Evolutionary conservation across 2,329 filamentous ascomycete species (phyloP), one percentile per base, ranked within the genome.

Genomic region (Fusarium ambrosium): DNA sequence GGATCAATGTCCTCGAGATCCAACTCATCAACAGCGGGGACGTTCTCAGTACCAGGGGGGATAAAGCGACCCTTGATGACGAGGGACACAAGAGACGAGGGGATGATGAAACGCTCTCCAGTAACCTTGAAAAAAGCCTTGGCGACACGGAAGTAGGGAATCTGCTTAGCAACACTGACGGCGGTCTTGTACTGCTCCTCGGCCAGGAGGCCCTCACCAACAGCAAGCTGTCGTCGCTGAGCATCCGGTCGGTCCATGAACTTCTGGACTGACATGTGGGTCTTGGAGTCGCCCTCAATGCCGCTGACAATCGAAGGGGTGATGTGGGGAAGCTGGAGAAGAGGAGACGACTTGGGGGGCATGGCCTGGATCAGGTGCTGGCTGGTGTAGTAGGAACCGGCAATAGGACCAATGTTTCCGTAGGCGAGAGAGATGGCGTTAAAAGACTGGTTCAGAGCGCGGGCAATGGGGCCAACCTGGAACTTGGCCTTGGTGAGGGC

Each of bases 81-180:
- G 34, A 99, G 92, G 72, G 95, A 96, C 24, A 98, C 96, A 41
- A 99, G 89, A 66, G 95, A 97, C 68, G 93, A 94, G 8, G 97
- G 95, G 36, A 96, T 97, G 80, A 99, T 94, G 82, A 93, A 93
- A 76, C 93, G 94, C 85, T 99, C 97, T 81, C 97, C 97, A 62
- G 95, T 92, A 55, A 99, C 97, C 88, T 99, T 99, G 91, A 99
- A 99, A 85, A 98, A 99, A 9, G 95, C 94, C 85, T 95, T 97
- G 80, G 95, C 94, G 13, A 99, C 91, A 68, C 93, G 90, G 65
- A 99, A 88, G 73, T 91, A 90, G 2, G 97, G 97, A 32, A 99
- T 88, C 84, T 98, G 94, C 78, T 91, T 91, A 32, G 95, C 95
- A 34, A 98, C 93, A 56, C 85, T 85, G 70, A 98, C 88, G 41